Percentiles rank a stretch among this genome's conserved stretches.
These are phyloP conservation scores for Xylariales sp. DNA, from an alignment of 2,329 filamentous ascomycete species.

Conservation along the genomic window DNA sequence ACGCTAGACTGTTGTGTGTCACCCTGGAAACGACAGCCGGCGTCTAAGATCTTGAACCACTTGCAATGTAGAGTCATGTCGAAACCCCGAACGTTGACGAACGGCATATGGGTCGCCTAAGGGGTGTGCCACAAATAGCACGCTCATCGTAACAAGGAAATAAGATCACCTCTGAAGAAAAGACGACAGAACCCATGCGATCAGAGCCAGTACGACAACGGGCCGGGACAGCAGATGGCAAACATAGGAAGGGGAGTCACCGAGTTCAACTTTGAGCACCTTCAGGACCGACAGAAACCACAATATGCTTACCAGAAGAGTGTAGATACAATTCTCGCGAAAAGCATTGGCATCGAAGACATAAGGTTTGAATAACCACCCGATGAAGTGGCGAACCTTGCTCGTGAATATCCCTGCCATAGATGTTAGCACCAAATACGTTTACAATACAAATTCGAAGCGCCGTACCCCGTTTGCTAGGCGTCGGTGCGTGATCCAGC, in stretches of 20 bases:
- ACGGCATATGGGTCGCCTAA: background rate
- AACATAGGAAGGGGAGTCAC: background rate
- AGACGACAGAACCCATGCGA: slow-evolving; percentile 18
- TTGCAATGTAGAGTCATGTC: background rate
- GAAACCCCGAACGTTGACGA: background rate
- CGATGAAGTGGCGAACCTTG: slow-evolving; percentile 3
- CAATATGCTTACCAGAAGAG: slow-evolving; percentile 17
- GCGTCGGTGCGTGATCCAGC: background rate
- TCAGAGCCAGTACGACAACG: slow-evolving; percentile 12
- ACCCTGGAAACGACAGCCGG: too few relatives aligned
- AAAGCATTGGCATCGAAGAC: slow-evolving; percentile 18
- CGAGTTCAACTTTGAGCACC: slow-evolving; percentile 21
- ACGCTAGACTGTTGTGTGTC: background rate
- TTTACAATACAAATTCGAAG: background rate
- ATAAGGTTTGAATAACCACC: slow-evolving; percentile 27
- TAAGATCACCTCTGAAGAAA: slow-evolving; percentile 4
- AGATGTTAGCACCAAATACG: background rate
- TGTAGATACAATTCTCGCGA: slow-evolving; percentile 27
- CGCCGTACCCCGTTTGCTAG: slow-evolving; percentile 8
- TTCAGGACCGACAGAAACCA: slow-evolving; percentile 23
- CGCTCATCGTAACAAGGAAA: background rate
- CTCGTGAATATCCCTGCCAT: background rate
- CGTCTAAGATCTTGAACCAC: background rate
- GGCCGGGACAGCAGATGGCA: slow-evolving; percentile 25
- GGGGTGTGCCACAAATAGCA: too few relatives aligned